Conservation (phyloP, 83 land plant genomes). For the Larix sibirica region DNA sequence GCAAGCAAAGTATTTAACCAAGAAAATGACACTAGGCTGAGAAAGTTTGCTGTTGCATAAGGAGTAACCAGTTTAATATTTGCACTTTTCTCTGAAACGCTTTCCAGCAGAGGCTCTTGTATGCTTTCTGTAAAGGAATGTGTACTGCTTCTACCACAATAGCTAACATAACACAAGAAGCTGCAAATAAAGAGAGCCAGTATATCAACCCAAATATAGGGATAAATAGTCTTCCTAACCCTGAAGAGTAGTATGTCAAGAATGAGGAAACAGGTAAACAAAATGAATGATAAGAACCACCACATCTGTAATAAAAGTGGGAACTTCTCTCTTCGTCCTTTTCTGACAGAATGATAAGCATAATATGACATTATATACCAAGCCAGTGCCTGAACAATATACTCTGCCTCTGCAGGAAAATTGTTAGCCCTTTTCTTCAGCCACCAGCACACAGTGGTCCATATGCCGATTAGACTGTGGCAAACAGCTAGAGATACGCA, state of each 20-base stretch:
- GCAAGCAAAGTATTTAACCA: constrained; percentile 73
- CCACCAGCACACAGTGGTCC: constrained; percentile 5
- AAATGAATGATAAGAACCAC: neutral
- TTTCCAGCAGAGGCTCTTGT: neutral
- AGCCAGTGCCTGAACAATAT: constrained; percentile 5
- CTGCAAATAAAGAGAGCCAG: neutral
- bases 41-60: constrained; percentile 46
- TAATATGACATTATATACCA: neutral
- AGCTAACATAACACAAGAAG: constrained; percentile 10
- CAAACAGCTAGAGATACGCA: constrained; percentile 10
- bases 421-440: neutral
- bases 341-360: neutral
- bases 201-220: neutral
- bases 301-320: constrained; percentile 7
- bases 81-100: constrained; percentile 3
- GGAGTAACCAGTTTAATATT: neutral
- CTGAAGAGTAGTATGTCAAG: neutral
- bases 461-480: neutral
- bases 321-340: neutral
- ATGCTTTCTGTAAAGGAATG: neutral
- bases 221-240: neutral
- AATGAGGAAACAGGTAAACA: neutral
- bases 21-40: constrained; percentile 53
- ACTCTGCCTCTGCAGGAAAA: neutral
- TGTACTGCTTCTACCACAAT: neutral